Conservation (phyloP, 805 yeast species). For the Brettanomyces bruxellensis region DNA sequence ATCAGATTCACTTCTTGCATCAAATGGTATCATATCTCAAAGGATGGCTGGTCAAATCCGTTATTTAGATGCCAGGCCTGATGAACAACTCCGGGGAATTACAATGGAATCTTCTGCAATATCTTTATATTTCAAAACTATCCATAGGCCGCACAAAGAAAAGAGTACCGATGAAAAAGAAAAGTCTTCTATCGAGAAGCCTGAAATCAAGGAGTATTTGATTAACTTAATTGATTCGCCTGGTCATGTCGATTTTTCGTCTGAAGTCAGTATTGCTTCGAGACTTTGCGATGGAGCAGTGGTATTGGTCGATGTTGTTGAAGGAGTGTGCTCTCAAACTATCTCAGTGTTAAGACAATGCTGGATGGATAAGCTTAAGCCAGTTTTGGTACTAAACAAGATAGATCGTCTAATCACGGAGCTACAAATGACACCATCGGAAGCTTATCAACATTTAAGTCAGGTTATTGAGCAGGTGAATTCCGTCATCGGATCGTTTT, state of each 20-base stretch:
- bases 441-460: slow-evolving; percentile 74
- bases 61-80: slow-evolving; percentile 87
- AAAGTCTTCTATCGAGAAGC: too few species aligned
- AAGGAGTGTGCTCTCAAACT: slow-evolving; percentile 97
- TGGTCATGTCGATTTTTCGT: slow-evolving; percentile 96
- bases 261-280: slow-evolving; percentile 94
- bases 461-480: slow-evolving; percentile 88
- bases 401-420: slow-evolving; percentile 81
- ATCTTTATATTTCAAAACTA: slow-evolving; percentile 77
- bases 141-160: slow-evolving; percentile 23
- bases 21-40: slow-evolving; percentile 93
- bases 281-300: slow-evolving; percentile 96
- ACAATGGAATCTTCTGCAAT: slow-evolving; percentile 98
- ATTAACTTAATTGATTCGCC: slow-evolving; percentile 95
- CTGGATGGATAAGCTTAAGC: slow-evolving; percentile 87
- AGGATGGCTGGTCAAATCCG: slow-evolving; percentile 93
- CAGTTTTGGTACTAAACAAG: slow-evolving; percentile 82
- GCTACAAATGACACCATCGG: slow-evolving; percentile 70
- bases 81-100: slow-evolving; percentile 92
- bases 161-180: slow-evolving; percentile 13
- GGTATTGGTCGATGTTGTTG: slow-evolving; percentile 91
- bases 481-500: slow-evolving; percentile 88
- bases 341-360: slow-evolving; percentile 91
- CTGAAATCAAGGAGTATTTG: slow-evolving; percentile 57
- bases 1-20: slow-evolving; percentile 85